Evolutionary conservation across 495 filamentous ascomycete genomes (phyloP).

Genomic region (Talaromyces adpressus): DNA sequence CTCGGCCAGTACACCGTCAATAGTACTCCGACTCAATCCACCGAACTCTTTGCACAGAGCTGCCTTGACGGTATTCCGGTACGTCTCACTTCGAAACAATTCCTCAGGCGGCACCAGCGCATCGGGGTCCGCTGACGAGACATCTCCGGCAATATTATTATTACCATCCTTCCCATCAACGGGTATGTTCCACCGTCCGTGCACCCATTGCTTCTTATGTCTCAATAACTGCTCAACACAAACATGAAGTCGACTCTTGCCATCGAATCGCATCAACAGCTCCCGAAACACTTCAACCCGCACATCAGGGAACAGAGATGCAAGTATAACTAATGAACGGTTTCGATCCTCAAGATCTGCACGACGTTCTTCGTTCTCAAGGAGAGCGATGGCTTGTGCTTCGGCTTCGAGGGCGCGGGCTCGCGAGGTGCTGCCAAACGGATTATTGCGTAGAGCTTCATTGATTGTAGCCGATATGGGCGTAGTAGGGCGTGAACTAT

Average conservation of each 20-base stretch:
- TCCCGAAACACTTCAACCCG: constrained; percentile 90
- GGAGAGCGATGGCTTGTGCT: neutral
- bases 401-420: constrained; percentile 20
- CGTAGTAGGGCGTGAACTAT: constrained; percentile 10
- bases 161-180: constrained; percentile 18
- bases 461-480: constrained; percentile 26
- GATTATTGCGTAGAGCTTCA: constrained; percentile 38
- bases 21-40: constrained; percentile 66
- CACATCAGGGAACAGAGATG: constrained; percentile 77
- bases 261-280: constrained; percentile 72
- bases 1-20: constrained; percentile 86
- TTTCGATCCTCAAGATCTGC: constrained; percentile 64
- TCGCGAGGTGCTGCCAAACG: constrained; percentile 32
- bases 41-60: constrained; percentile 72
- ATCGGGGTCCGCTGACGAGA: neutral
- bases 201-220: constrained; percentile 65
- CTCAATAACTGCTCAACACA: constrained; percentile 80
- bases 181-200: constrained; percentile 60
- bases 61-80: constrained; percentile 62
- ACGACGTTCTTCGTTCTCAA: constrained; percentile 21
- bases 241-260: constrained; percentile 74
- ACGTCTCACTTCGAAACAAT: constrained; percentile 63
- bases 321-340: constrained; percentile 59
- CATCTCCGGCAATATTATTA: constrained; percentile 6
- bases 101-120: constrained; percentile 56